Percentiles rank a stretch among this genome's conserved stretches.
Conservation (phyloP, 2,329 filamentous ascomycete species). For the Fusarium mundagurra region DNA sequence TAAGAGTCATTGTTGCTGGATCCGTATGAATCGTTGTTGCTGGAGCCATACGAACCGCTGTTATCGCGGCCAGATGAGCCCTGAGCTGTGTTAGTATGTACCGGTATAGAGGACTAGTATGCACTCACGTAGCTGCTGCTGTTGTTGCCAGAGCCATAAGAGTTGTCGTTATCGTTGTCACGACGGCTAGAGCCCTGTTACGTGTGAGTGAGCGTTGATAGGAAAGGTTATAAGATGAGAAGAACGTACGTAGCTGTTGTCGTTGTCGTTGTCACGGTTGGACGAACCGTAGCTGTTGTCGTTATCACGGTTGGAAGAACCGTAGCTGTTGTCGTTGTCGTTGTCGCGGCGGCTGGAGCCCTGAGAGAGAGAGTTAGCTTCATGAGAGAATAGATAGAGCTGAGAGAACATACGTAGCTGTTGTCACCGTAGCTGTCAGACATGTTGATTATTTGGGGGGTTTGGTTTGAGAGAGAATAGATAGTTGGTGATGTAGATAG, state of each 20-base stretch:
- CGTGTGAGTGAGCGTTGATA: background rate
- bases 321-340: slow-evolving; percentile 11
- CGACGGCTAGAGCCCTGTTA: slow-evolving; percentile 29
- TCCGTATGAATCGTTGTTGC: background rate
- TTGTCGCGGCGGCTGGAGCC: slow-evolving; percentile 33
- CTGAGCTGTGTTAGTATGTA: background rate
- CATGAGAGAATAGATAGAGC: background rate
- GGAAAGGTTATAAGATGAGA: background rate
- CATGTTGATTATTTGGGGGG: slow-evolving; percentile 48
- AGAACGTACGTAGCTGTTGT: slow-evolving; percentile 2
- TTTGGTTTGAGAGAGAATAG: background rate
- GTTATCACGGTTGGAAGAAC: background rate
- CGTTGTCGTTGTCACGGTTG: background rate
- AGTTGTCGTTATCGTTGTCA: slow-evolving; percentile 20
- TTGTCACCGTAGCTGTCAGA: slow-evolving; percentile 58
- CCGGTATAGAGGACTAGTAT: too few species aligned
- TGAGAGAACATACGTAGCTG: slow-evolving; percentile 37
- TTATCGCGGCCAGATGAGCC: slow-evolving; percentile 16
- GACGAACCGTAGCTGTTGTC: background rate
- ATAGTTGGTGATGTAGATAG: background rate
- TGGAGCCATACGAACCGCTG: slow-evolving; percentile 4
- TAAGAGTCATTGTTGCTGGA: background rate
- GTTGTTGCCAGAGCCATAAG: slow-evolving; percentile 7
- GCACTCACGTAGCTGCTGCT: background rate
- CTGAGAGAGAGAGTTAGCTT: slow-evolving; percentile 6